Base-by-base conservation (phyloP, 805 yeast species). In the Starmerella sirachaensis region DNA sequence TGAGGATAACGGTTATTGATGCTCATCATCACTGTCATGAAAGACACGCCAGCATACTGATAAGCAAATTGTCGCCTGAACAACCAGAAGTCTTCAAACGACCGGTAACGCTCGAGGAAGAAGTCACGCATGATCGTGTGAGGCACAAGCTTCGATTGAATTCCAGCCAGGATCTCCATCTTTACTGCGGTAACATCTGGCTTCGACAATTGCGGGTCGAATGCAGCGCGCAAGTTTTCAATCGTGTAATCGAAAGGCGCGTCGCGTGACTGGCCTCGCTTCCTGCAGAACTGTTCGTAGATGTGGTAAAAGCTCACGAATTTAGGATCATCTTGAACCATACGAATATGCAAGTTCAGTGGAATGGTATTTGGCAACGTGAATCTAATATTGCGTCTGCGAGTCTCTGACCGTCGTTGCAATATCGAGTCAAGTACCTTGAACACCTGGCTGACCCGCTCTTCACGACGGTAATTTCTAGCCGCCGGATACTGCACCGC, bases 401-500 rank as follows among this genome's bases (percentile, higher is more conserved):
- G 76, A 3, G 93, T 74, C 59, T 93, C 94, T 22, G 83, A 94
- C 52, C 81, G 79, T 50, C 78, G 74, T 0, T 77, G 65, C 38
- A 93, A 62, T 2, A 81, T 76, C 45, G 81, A 83, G 56, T 85
- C 86, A 62, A 93, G 76, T 32, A 91, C 74, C 47, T 95, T 72
- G 67, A 85, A 86, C 46, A 91, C 61, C 57, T 91, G 98, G 67
- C 84, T 79, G 40, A 91, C 76, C 37, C 94, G 71, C 55, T 91
- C 99, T 56, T 91, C 99, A 37, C 98, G 75, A 55, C 98, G 78
- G 50, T 94, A 83, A 53, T 88, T 95, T 50, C 99, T 76, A 10
- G 95, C 95, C 12, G 97, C 93, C 6, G 99, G 98, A 58, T 81
- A 85, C 63, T 91, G 98, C 16, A 91, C 93, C 0, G 95, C 93